These are phyloP conservation scores for Raffaelea arxii DNA, from an alignment of 2,329 filamentous ascomycete species.

Conservation along the genomic window DNA sequence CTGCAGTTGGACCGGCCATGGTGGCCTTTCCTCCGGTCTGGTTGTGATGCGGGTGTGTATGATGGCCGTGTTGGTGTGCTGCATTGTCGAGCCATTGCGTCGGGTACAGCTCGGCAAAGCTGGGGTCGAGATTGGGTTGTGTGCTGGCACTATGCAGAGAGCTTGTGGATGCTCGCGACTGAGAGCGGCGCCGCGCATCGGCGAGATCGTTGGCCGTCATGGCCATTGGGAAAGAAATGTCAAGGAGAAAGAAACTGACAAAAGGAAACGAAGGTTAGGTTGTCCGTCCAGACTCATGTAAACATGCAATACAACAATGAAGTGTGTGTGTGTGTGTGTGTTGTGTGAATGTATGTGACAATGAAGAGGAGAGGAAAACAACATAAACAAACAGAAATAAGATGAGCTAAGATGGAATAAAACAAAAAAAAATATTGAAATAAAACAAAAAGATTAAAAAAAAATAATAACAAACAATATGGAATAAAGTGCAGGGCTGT, in stretches of 20 bases:
- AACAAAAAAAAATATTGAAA: not conserved
- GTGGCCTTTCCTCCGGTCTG: constrained; percentile 19
- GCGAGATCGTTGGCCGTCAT: constrained; percentile 21
- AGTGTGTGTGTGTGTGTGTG: no score
- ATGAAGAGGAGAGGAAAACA: not conserved
- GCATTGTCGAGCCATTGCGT: constrained; percentile 36
- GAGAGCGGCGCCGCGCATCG: constrained; percentile 39
- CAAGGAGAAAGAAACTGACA: not conserved
- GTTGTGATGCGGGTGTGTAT: constrained; percentile 33
- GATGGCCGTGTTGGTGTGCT: constrained; percentile 27
- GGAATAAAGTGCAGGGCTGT: not conserved
- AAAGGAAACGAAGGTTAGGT: no score
- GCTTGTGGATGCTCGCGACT: constrained; percentile 46
- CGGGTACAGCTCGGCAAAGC: constrained; percentile 35
- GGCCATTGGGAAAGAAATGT: constrained; percentile 17
- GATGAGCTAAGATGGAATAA: not conserved
- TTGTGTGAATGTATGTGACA: no score
- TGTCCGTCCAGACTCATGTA: no score
- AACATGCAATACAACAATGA: not conserved
- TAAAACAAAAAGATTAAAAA: not conserved
- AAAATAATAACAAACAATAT: not conserved
- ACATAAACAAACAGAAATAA: not conserved
- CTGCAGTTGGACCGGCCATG: constrained; percentile 13
- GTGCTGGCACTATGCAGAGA: constrained; percentile 45
- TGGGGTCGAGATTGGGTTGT: constrained; percentile 41